Conservation (phyloP, 257 asterid genomes). For the Orobanche coerulescens region DNA sequence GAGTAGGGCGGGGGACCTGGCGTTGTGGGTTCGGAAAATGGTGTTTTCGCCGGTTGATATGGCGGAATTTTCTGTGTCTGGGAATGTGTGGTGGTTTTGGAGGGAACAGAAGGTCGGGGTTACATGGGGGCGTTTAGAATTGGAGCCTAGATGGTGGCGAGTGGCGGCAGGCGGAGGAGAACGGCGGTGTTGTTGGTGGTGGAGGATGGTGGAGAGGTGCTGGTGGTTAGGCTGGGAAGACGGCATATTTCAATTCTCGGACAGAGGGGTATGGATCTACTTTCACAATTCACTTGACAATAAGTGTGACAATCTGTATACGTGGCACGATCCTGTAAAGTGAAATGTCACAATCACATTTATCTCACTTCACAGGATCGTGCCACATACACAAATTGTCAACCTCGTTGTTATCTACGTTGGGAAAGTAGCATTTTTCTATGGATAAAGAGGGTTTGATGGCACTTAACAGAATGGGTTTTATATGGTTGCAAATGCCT, state of each 20-base stretch:
- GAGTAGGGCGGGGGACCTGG: constrained; percentile 57
- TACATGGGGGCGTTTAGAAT: constrained; percentile 19
- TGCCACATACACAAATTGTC: too few species aligned
- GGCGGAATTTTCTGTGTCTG: constrained; percentile 33
- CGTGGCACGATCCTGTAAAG: too few species aligned
- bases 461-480: too few species aligned
- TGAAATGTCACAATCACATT: too few species aligned
- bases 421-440: too few species aligned
- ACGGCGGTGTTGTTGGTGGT: constrained; percentile 29
- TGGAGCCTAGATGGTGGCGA: constrained; percentile 5
- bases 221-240: constrained; percentile 34
- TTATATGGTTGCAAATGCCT: too few species aligned
- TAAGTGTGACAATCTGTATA: too few species aligned
- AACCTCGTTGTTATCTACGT: too few species aligned
- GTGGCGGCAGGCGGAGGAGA: constrained; percentile 17
- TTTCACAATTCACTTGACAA: too few species aligned
- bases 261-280: constrained; percentile 15
- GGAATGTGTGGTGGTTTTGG: constrained; percentile 28
- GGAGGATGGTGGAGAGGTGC: constrained; percentile 39
- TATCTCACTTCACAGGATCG: too few species aligned
- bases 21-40: constrained; percentile 60
- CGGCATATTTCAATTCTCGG: constrained; percentile 36
- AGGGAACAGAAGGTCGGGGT: constrained; percentile 29
- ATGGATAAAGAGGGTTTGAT: too few species aligned
- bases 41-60: constrained; percentile 21